Conservation (phyloP, 202 grass and related monocot genomes). For the Digitaria exilis region DNA sequence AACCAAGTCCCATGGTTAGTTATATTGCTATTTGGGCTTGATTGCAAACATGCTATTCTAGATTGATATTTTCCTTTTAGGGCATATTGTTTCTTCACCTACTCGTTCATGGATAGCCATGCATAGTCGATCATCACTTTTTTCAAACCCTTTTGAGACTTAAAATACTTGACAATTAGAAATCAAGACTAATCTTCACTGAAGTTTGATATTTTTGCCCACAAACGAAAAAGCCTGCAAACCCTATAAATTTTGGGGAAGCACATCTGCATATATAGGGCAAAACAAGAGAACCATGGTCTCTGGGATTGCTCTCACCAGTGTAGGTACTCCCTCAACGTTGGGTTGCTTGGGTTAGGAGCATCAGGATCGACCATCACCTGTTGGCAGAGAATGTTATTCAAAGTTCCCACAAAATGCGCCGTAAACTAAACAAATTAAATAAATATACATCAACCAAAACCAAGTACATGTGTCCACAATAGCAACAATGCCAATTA, state of each 20-base stretch:
- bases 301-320: constrained; percentile 49
- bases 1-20: neutral
- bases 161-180: neutral
- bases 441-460: neutral
- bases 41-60: neutral
- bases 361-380: constrained; percentile 93
- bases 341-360: constrained; percentile 82
- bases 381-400: constrained; percentile 13
- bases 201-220: neutral
- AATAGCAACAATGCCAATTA: neutral
- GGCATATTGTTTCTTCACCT: neutral
- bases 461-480: neutral
- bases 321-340: constrained; percentile 84
- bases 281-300: neutral
- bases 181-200: neutral
- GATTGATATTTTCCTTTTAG: neutral
- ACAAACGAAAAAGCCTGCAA: neutral
- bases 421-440: neutral
- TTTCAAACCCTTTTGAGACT: neutral
- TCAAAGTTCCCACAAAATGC: neutral
- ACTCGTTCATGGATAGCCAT: neutral
- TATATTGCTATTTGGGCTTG: neutral
- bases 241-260: neutral
- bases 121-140: no score
- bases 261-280: neutral